Percentiles rank a stretch among this genome's conserved stretches.
These are phyloP conservation scores for Arabidopsis suecica DNA, from an alignment of 345 rosid species.

Conservation along the genomic window DNA sequence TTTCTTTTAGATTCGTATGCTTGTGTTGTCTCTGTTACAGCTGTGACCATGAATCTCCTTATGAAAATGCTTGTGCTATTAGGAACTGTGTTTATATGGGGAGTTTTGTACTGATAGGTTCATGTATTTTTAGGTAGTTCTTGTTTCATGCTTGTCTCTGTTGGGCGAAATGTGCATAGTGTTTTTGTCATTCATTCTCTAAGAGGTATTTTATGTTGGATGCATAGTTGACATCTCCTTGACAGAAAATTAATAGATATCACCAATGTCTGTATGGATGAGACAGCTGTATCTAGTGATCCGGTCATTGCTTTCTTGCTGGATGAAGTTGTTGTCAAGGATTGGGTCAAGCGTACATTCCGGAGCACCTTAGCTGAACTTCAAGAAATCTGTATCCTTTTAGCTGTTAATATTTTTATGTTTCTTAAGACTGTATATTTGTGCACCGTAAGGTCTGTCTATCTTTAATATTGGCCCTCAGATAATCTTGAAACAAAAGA, in stretches of 20 bases:
- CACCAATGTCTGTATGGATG: slow-evolving; percentile 96
- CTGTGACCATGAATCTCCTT: slow-evolving; percentile 1
- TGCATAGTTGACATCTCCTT: slow-evolving; percentile 48
- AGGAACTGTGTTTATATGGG: slow-evolving; percentile 11
- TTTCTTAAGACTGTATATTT: slow-evolving; percentile 12
- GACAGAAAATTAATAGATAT: slow-evolving; percentile 73
- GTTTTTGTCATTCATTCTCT: slow-evolving; percentile 20
- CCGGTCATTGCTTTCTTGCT: slow-evolving; percentile 92
- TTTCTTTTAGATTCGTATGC: slow-evolving; percentile 16
- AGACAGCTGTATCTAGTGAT: slow-evolving; percentile 96
- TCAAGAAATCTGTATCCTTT: slow-evolving; percentile 85
- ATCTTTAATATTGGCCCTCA: slow-evolving; percentile 55
- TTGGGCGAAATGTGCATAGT: slow-evolving; percentile 5
- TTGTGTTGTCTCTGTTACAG: slow-evolving; percentile 17
- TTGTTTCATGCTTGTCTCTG: slow-evolving; percentile 1
- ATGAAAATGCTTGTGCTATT: slow-evolving; percentile 12
- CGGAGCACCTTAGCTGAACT: slow-evolving; percentile 62
- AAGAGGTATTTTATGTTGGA: slow-evolving; percentile 3
- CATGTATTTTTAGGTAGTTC: slow-evolving; percentile 19
- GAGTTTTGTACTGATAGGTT: not conserved
- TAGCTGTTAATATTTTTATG: slow-evolving; percentile 33
- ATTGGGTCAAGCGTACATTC: slow-evolving; percentile 93
- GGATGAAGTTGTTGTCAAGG: slow-evolving; percentile 99
- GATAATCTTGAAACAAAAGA: slow-evolving; percentile 68
- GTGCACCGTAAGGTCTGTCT: slow-evolving; percentile 32